Base-by-base conservation (phyloP, 1,284 basidiomycete genomes). In the Leccinum pachyderme region DNA sequence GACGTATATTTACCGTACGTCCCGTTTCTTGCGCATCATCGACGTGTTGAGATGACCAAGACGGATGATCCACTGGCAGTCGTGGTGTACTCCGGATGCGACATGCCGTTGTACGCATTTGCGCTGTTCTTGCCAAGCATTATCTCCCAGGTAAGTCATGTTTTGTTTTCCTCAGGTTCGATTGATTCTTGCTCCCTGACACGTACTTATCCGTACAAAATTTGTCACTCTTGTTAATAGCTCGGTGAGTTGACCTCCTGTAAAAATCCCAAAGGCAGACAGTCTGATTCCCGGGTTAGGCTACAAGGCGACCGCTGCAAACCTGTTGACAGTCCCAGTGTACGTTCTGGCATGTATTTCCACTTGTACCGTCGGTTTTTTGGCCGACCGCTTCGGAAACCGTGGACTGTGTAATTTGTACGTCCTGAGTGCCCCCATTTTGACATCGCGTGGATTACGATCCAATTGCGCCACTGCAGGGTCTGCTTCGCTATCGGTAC, bases 51-150 rank as follows among this genome's bases (percentile, higher is more conserved):
- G 2, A 12, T 32, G 13, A 32, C 43, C 51, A 33, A 55, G 28
- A 6, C 7, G 15, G 22, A 4, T 4, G 33, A 46, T 48, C 45
- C 51, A 18, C 1, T 18, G 18, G 18, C 18, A 86, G 84, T 83
- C 77, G 52, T 84, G 5, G 65, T 82, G 18, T 86, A 84, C 59
- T 74, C 69, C 64, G 84, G 84, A 25, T 71, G 70, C 47, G 83
- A 84, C 61, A 82, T 78, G 67, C 86, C 87, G 0, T 69, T 90
- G 32, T 91, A 89, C 61, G 85, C 87, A 1, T 89, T 90, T 68
- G 77, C 83, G 6, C 69, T 89, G 41, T 91, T 90, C 73, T 73
- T 89, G 33, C 88, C 88, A 5, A 85, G 80, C 41, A 88, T 88
- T 63, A 87, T 87, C 68, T 83, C 78, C 57, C 73, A 85, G 72